These are phyloP conservation scores for Monilinia polystroma DNA, from an alignment of 2,329 filamentous ascomycete species.

Conservation along the genomic window DNA sequence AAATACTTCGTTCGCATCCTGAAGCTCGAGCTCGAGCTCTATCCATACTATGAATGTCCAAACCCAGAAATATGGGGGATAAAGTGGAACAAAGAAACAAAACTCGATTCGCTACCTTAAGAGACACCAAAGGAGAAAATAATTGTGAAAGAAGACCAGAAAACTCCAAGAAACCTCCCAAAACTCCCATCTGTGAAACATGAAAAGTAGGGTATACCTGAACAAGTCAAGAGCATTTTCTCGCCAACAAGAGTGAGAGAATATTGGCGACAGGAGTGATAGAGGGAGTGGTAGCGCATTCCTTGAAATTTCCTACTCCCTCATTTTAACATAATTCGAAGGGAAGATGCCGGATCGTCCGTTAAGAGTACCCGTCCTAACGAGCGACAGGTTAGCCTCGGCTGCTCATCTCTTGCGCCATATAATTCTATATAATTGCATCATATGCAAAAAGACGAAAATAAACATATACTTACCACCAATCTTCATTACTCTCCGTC, in stretches of 20 bases:
- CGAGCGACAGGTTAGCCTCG: constrained; percentile 5
- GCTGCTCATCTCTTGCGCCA: neutral
- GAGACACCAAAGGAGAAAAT: neutral
- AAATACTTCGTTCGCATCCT: neutral
- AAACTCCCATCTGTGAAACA: constrained; percentile 4
- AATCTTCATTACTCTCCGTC: constrained; percentile 91
- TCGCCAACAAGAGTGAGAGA: neutral
- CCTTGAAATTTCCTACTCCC: constrained; percentile 43
- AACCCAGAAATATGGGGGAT: neutral
- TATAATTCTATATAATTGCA: neutral
- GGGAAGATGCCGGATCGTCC: constrained; percentile 89
- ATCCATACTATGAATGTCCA: neutral
- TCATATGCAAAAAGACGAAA: neutral
- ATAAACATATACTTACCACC: constrained; percentile 66
- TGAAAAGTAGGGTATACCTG: neutral
- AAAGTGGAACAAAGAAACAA: neutral
- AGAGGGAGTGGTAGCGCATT: neutral
- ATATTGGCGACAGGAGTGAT: neutral
- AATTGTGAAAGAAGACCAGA: neutral
- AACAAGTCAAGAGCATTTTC: neutral
- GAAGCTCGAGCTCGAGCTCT: neutral
- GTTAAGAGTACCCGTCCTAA: constrained; percentile 84
- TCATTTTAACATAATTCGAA: constrained; percentile 73
- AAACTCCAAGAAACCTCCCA: constrained; percentile 1
- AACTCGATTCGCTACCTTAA: constrained; percentile 1